Base-by-base conservation (phyloP, 2,329 filamentous ascomycete genomes). In the Mollisiaceae sp. region DNA sequence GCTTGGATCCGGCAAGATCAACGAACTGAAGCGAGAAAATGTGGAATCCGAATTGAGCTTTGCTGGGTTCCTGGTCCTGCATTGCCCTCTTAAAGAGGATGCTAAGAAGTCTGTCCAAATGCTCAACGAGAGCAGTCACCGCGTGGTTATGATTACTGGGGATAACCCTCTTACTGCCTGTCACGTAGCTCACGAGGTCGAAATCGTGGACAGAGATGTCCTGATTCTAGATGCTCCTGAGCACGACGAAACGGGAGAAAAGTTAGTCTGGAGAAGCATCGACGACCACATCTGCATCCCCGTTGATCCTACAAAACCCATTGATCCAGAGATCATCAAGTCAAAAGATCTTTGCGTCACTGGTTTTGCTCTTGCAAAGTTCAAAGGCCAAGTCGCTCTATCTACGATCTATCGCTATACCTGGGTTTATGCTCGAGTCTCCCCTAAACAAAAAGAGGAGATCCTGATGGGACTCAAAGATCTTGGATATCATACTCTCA, bases 401-500 rank as follows among this genome's bases (percentile, higher is more conserved):
- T 83, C 86, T 61, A 87, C 92, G 63, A 84, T 99, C 59, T 85
- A 98, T 38, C 90, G 94, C 59, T 86, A 98, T 79, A 89, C 94
- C 15, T 99, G 95, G 95, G 95, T 99, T 4, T 99, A 99, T 76
- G 95, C 95, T 71, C 93, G 95, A 75, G 95, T 99, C 11, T 99
- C 95, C 1, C 95, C 95, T 9, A 97, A 97, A 83, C 95, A 99
- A 76, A 99, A 99, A 82, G 95, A 99, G 79, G 94, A 98, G 62
- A 98, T 99, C 75, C 85, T 99, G n/a, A 86, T 97, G 24, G 95
- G 95, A 43, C 87, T 98, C 68, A 97, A 97, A 81, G 94, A 97
- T 74, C 91, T 93, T 81, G 95, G 95, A 59, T 99, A 99, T 82
- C 97, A 95, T 67, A 99, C 95, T 36, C 86, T 99, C 68, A 99